Base-by-base conservation (phyloP, 352 stramenopile species). In the Phytopythium boreale region DNA sequence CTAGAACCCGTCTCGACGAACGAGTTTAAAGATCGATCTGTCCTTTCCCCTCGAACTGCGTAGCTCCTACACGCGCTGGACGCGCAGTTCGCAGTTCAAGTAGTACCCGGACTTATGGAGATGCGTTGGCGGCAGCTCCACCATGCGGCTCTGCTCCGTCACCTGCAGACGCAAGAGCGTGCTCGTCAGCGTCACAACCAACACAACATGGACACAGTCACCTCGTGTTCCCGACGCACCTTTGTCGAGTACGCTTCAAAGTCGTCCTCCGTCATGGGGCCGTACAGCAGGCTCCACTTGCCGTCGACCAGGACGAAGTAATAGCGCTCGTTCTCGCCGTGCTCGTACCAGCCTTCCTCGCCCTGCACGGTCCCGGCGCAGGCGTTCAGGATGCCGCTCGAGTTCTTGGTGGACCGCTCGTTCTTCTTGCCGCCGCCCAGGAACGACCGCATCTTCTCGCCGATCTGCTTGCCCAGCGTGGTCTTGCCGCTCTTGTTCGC, bases 311-410 rank as follows among this genome's bases (percentile, higher is more conserved):
- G 75, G 20, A 92, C 69, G 62, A 95, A 95, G 69, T 95, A 95
- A 67, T 95, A 95, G 44, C 87, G 84, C 66, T 93, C 87, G 50
- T 90, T 90, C 69, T 93, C 87, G 39, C 87, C 87, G 62, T 95
- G 87, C 63, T 95, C 84, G 69, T 95, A 95, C 87, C 87, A 95
- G 19, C 87, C 87, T 76, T 95, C 87, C 47, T 95, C 87, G 51
- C 87, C 87, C 69, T 95, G 87, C 15, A 85, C 71, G 20, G 87
- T 95, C 37, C 84, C 83, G 9, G 80, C 62, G 65, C 87, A 95
- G 9, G 87, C 84, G 61, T 93, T 95, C 26, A 95, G 61, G 53
- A 95, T 93, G 31, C 86, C 86, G 29, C 82, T 91, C 46, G 84
- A 86, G 63, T 64, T 81, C 67, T 91, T 92, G 63, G 68, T 75